A percentile compares a stretch with the other conserved stretches of the same genome.
These are phyloP conservation scores for Penicillium argentinense DNA, from an alignment of 495 filamentous ascomycete genomes.

Conservation along the genomic window DNA sequence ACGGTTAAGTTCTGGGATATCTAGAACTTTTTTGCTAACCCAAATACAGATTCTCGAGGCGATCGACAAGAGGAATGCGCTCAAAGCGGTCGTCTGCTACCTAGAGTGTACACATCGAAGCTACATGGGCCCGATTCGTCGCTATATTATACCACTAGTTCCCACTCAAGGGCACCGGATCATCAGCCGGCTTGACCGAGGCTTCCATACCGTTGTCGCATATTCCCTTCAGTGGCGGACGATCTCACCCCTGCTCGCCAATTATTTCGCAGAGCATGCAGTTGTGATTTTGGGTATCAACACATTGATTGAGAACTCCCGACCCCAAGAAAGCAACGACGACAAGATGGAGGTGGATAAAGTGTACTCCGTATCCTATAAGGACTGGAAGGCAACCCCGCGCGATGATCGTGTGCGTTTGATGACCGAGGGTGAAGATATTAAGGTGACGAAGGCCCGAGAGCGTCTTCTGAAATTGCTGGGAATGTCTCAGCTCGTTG, in stretches of 20 bases:
- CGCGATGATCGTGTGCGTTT: constrained; percentile 27
- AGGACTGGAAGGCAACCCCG: constrained; percentile 35
- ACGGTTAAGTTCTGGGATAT: background rate
- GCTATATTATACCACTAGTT: constrained; percentile 39
- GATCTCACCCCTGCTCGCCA: constrained; percentile 51
- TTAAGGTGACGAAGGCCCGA: constrained; percentile 41
- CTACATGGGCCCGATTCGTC: constrained; percentile 47
- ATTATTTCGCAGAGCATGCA: constrained; percentile 53
- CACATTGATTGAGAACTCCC: constrained; percentile 24
- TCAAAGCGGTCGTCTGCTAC: constrained; percentile 41
- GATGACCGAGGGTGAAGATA: constrained; percentile 39
- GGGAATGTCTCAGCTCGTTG: constrained; percentile 65
- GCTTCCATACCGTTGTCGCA: constrained; percentile 64
- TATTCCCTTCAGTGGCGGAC: constrained; percentile 57
- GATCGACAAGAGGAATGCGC: constrained; percentile 23
- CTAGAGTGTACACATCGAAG: constrained; percentile 45
- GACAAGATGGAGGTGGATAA: constrained; percentile 43
- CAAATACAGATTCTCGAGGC: constrained; percentile 29
- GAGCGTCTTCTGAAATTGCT: constrained; percentile 57
- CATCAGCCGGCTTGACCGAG: constrained; percentile 52
- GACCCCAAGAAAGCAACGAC: constrained; percentile 13
- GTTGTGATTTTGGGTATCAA: constrained; percentile 58
- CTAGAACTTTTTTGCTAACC: constrained; percentile 3
- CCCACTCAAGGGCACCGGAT: constrained; percentile 24
- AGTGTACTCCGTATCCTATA: constrained; percentile 40